Evolutionary conservation across 805 yeast species (phyloP), one percentile per base, ranked within the genome.

Genomic region (Sugiyamaella smithiae): DNA sequence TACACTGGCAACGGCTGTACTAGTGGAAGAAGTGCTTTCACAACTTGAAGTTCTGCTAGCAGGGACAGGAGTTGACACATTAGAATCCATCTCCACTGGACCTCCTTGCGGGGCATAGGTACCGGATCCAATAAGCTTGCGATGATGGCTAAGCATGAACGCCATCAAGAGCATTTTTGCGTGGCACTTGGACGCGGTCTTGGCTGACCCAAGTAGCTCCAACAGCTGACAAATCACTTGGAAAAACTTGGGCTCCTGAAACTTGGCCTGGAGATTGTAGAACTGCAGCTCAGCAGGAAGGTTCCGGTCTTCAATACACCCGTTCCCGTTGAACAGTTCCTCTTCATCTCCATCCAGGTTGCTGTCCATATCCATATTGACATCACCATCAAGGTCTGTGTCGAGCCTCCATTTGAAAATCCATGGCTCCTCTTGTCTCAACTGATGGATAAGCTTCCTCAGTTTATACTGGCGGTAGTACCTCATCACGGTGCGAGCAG

Each of bases 141-240:
- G 29, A 43, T 54, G 52, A 32, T 54, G 57, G 40, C 45, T 46
- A 37, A 56, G 45, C 57, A 54, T 50, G 33, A 45, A 52, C 12
- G 55, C 59, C 50, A 54, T 49, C 25, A 56, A 52, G 1, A 56
- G 35, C 45, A 54, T 42, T 32, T 56, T 56, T 28, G 59, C 49
- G 40, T 56, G 55, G 43, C 56, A 54, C 20, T 29, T 37, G 16
- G 54, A 42, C 8, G 53, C 47, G 19, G 49, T 35, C 32, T 45
- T 50, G 42, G 52, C 54, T 7, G 48, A 51, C 1, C 54, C 54
- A 29, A 56, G 26, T 6, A 47, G 49, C 31, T 41, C 50, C 41
- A 54, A 19, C 9, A 51, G 24, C 17, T 33, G 28, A 19, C 49
- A 32, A 19, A 51, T 29, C 26, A 26, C 38, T 3, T 19, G 17